These are phyloP conservation scores for peach (Prunus persica) DNA, from an alignment of 306 rosid genomes.

Conservation along the genomic window DNA sequence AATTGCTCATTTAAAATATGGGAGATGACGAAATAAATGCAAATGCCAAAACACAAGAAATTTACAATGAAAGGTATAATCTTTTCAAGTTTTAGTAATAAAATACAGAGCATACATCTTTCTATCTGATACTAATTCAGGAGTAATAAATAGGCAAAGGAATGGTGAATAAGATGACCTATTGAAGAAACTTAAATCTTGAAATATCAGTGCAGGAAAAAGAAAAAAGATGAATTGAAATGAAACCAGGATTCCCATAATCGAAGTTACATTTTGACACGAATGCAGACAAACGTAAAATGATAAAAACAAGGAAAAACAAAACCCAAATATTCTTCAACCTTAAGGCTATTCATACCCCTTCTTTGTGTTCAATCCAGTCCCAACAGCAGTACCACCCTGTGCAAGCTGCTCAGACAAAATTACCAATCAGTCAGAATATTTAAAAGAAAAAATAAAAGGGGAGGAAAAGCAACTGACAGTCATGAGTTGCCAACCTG, in stretches of 20 bases:
- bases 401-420: constrained; percentile 85
- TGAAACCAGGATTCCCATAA: neutral
- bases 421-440: constrained; percentile 33
- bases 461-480: constrained; percentile 3
- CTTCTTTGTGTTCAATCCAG: constrained; percentile 96
- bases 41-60: neutral
- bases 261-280: neutral
- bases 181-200: neutral
- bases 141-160: neutral
- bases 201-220: neutral
- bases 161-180: neutral
- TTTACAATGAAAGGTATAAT: neutral
- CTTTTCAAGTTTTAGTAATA: neutral
- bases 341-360: constrained; percentile 57
- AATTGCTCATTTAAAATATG: neutral
- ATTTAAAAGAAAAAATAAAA: constrained; percentile 4
- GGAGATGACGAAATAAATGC: neutral
- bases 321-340: constrained; percentile 4
- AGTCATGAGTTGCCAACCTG: constrained; percentile 54
- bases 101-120: neutral
- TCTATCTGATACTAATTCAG: neutral
- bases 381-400: constrained; percentile 99
- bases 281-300: neutral
- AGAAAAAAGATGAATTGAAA: neutral
- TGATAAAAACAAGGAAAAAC: neutral